Percentiles rank a stretch among this genome's conserved stretches.
phyloP scores from a whole-genome alignment of 768 basidiomycete genomes.

The Cystobasidium tubakii region DNA sequence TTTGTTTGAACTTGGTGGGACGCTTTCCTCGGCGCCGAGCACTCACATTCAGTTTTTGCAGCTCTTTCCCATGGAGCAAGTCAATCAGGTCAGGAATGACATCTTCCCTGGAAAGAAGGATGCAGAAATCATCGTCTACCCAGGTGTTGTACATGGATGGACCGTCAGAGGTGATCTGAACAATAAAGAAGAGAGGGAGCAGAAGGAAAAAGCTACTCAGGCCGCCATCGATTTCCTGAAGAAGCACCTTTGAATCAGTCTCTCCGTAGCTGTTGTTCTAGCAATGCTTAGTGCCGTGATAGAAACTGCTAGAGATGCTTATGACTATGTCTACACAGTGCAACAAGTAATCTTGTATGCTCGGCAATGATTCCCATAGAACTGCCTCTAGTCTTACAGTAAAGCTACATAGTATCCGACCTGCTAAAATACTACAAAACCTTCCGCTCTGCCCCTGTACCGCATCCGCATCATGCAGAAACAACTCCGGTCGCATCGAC shows the following conservation, averaged over 20 bases:
- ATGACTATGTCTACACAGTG: no score
- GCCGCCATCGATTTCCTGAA: constrained; percentile 13
- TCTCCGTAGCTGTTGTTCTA: neutral
- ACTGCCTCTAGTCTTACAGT: no score
- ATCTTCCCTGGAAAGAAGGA: constrained; percentile 21
- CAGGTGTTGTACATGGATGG: constrained; percentile 14
- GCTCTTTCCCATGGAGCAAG: constrained; percentile 16
- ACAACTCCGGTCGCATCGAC: neutral
- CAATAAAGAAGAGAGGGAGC: constrained; percentile 18
- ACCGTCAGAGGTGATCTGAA: constrained; percentile 11
- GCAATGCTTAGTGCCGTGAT: no score
- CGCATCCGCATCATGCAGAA: no score
- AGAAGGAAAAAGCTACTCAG: constrained; percentile 25
- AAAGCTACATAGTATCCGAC: no score
- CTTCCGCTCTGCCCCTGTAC: no score
- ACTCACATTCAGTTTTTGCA: neutral
- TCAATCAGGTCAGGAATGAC: neutral
- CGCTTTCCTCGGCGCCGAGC: neutral
- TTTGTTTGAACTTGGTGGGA: no score
- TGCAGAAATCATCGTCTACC: constrained; percentile 12
- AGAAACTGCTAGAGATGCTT: no score
- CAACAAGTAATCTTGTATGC: no score
- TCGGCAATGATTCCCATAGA: no score
- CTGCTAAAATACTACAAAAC: no score
- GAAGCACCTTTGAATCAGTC: constrained; percentile 4